A percentile compares a stretch with the other conserved stretches of the same genome.
These are phyloP conservation scores for Penicillium diatomitis DNA, from an alignment of 495 filamentous ascomycete genomes.

Conservation along the genomic window DNA sequence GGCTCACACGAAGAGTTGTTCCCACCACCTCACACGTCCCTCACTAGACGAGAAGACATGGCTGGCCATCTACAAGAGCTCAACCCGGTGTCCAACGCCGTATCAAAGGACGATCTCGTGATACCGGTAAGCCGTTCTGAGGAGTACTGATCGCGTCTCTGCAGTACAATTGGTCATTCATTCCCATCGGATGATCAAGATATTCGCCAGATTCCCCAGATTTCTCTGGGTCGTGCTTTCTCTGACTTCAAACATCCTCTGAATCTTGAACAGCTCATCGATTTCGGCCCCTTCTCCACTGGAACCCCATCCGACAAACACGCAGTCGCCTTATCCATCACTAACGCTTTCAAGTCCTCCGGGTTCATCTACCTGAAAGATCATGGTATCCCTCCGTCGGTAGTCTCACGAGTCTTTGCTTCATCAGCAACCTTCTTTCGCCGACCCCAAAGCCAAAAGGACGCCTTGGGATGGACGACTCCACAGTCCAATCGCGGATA, in stretches of 20 bases:
- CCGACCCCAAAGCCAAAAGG: conserved; percentile 60
- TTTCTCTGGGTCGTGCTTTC: too few species aligned
- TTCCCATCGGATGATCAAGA: too few species aligned
- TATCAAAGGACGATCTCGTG: conserved; percentile 55
- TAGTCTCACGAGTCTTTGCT: conserved; percentile 54
- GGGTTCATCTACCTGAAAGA: conserved; percentile 89
- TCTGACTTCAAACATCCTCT: neutral
- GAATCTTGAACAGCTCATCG: conserved; percentile 57
- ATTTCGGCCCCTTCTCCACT: conserved; percentile 68
- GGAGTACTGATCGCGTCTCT: neutral
- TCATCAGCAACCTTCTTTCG: conserved; percentile 71
- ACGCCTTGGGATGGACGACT: conserved; percentile 58
- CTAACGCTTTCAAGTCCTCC: conserved; percentile 71
- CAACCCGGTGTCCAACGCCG: conserved; percentile 37
- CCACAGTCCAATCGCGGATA: conserved; percentile 75
- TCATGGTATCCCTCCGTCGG: conserved; percentile 55
- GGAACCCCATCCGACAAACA: conserved; percentile 53
- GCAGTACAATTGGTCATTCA: too few species aligned
- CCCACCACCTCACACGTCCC: too few species aligned
- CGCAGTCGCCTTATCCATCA: conserved; percentile 59
- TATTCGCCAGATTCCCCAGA: neutral
- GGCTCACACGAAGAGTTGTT: too few species aligned
- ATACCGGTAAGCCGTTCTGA: conserved; percentile 50
- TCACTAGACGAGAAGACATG: neutral
- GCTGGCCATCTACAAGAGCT: conserved; percentile 6